phyloP scores from a whole-genome alignment of 1,284 basidiomycete species.

The Rugosomyces carneus region DNA sequence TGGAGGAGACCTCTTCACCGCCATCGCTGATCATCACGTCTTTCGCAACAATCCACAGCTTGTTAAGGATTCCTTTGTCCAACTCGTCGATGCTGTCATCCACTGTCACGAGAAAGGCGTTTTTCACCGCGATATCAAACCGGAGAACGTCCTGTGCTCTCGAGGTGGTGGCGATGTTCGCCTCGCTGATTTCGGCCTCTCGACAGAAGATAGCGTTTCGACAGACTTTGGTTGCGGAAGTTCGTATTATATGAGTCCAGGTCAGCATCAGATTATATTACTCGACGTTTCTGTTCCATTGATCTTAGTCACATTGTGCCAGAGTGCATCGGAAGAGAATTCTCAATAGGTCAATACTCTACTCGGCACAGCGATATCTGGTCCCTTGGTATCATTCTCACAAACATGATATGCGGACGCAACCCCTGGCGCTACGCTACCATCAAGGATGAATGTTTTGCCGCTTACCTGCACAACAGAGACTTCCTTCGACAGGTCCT shows the following conservation, averaged over 20 bases:
- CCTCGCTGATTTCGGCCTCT: slow-evolving; percentile 82
- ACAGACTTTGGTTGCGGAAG: slow-evolving; percentile 78
- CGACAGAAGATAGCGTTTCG: slow-evolving; percentile 61
- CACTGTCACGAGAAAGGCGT: slow-evolving; percentile 66
- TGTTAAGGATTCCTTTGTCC: slow-evolving; percentile 60
- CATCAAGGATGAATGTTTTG: slow-evolving; percentile 67
- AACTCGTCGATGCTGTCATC: slow-evolving; percentile 77
- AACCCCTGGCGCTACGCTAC: slow-evolving; percentile 86
- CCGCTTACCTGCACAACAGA: slow-evolving; percentile 59
- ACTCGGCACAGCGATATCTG: slow-evolving; percentile 83
- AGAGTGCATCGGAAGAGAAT: slow-evolving; percentile 70
- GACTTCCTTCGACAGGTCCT: slow-evolving; percentile 67
- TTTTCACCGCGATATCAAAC: slow-evolving; percentile 86
- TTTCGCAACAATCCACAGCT: slow-evolving; percentile 47
- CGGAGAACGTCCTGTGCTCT: slow-evolving; percentile 81
- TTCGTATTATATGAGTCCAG: slow-evolving; percentile 78
- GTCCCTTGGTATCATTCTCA: slow-evolving; percentile 82
- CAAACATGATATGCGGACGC: slow-evolving; percentile 83
- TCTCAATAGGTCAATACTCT: slow-evolving; percentile 50
- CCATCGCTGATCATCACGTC: slow-evolving; percentile 38
- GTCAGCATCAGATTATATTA: slow-evolving; percentile 28
- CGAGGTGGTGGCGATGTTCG: slow-evolving; percentile 50
- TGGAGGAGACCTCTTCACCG: slow-evolving; percentile 50
- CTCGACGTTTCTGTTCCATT: not conserved
- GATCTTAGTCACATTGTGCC: slow-evolving; percentile 17